A percentile compares a stretch with the other conserved stretches of the same genome.
Conservation (phyloP, 2,329 filamentous ascomycete species). For the Pseudocercospora ulei region DNA sequence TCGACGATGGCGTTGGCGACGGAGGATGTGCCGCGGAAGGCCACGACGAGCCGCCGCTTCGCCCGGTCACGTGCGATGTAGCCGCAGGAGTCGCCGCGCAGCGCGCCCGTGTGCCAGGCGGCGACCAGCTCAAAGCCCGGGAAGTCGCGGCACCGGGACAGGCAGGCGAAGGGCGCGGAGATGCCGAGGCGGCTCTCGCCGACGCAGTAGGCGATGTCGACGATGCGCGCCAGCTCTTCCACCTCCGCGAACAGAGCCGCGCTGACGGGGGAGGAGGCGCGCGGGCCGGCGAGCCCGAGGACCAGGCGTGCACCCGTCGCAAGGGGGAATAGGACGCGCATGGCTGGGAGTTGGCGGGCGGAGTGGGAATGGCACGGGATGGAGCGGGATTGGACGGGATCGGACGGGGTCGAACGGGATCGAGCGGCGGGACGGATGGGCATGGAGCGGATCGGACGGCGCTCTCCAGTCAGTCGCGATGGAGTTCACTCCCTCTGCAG, state of each 20-base stretch:
- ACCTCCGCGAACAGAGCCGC: constrained; percentile 63
- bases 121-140: constrained; percentile 65
- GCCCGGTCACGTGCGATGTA: constrained; percentile 82
- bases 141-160: constrained; percentile 77
- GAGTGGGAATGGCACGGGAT: too few relatives aligned
- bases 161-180: constrained; percentile 70
- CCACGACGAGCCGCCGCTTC: constrained; percentile 61
- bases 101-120: constrained; percentile 80
- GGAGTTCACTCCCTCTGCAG: too few relatives aligned
- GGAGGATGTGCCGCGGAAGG: constrained; percentile 91
- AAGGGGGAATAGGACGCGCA: too few relatives aligned
- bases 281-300: constrained; percentile 20
- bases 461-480: too few relatives aligned
- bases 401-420: too few relatives aligned
- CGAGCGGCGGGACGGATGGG: too few relatives aligned
- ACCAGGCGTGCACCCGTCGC: constrained; percentile 25
- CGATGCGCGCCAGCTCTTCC: constrained; percentile 78
- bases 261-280: too few relatives aligned
- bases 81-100: constrained; percentile 84
- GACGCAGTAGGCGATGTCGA: constrained; percentile 92
- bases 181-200: constrained; percentile 76
- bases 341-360: too few relatives aligned
- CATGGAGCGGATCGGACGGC: too few relatives aligned
- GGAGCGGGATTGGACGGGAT: too few relatives aligned
- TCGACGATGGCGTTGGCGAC: constrained; percentile 85